Evolutionary conservation across 2,329 filamentous ascomycete species (phyloP).

Genomic region (Neopestalotiopsis sp.): DNA sequence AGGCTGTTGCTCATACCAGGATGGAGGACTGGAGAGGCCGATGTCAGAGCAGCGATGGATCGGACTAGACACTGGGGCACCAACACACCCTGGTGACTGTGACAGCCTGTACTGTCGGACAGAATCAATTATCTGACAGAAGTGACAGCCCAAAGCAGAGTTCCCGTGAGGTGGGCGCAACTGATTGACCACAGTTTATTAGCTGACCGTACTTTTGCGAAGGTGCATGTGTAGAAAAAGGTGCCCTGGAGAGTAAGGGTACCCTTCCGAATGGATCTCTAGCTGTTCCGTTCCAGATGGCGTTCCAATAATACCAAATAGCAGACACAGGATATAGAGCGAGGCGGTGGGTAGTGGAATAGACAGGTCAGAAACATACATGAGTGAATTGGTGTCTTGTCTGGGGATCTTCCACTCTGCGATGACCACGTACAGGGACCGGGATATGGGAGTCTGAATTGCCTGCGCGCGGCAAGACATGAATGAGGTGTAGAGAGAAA

Average conservation of each 20-base stretch:
- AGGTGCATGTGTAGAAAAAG: background rate
- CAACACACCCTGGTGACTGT: background rate
- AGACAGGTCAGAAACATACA: constrained; percentile 18
- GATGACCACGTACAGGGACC: constrained; percentile 5
- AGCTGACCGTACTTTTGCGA: constrained; percentile 8
- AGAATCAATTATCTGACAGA: constrained; percentile 12
- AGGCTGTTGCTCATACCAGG: background rate
- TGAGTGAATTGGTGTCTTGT: constrained; percentile 14
- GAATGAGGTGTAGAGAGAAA: background rate
- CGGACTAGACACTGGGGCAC: constrained; percentile 6
- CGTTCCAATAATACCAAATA: constrained; percentile 7
- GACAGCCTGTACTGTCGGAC: background rate
- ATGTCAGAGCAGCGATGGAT: background rate
- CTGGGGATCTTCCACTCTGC: constrained; percentile 6
- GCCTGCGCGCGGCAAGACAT: background rate
- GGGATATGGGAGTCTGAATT: background rate
- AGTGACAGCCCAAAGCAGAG: background rate
- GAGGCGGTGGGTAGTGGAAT: constrained; percentile 17
- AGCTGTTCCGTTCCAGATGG: background rate
- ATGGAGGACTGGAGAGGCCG: background rate
- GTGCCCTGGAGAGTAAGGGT: background rate
- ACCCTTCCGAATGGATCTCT: background rate
- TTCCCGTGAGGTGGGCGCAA: background rate
- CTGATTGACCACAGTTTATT: constrained; percentile 1
- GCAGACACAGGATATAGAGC: constrained; percentile 1